Percentiles rank a stretch among this genome's conserved stretches.
Evolutionary conservation across 139 green algal species (phyloP).

Genomic region (Chlorella sp.): DNA sequence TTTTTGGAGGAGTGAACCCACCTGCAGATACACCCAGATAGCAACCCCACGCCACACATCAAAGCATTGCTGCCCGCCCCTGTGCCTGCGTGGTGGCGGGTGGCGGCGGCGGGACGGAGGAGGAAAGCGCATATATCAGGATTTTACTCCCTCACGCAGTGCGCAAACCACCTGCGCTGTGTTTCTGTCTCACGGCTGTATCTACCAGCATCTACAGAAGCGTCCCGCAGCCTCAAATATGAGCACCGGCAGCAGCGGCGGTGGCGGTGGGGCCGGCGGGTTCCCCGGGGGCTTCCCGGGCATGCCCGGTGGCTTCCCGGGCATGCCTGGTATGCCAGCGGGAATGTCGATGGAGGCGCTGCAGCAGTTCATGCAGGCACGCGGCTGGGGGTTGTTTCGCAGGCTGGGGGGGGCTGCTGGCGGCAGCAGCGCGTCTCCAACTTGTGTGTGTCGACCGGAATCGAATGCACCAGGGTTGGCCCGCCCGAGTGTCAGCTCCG

Average conservation of each 20-base stretch:
- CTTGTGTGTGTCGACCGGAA: background rate
- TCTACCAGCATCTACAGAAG: background rate
- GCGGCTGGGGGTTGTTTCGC: background rate
- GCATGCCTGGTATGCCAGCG: slow-evolving; percentile 18
- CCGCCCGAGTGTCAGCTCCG: background rate
- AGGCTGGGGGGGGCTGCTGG: background rate
- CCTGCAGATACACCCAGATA: too few species aligned
- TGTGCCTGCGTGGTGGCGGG: too few species aligned
- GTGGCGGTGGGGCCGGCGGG: background rate
- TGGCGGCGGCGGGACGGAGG: too few species aligned
- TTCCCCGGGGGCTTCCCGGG: background rate
- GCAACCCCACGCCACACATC: too few species aligned
- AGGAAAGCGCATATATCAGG: too few species aligned
- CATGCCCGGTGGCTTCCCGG: slow-evolving; percentile 1
- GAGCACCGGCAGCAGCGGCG: slow-evolving; percentile 4
- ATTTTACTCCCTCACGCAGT: too few species aligned
- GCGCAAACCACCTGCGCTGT: too few species aligned
- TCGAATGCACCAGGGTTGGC: too few species aligned
- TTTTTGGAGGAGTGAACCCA: too few species aligned
- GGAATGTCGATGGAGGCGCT: slow-evolving; percentile 28
- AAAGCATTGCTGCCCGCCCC: too few species aligned
- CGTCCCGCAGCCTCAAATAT: background rate
- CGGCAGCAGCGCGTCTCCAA: background rate
- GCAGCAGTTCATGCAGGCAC: slow-evolving; percentile 41
- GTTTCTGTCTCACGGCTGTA: too few species aligned